phyloP scores from a whole-genome alignment of 2,329 filamentous ascomycete species.

The Ophiostoma montium region DNA sequence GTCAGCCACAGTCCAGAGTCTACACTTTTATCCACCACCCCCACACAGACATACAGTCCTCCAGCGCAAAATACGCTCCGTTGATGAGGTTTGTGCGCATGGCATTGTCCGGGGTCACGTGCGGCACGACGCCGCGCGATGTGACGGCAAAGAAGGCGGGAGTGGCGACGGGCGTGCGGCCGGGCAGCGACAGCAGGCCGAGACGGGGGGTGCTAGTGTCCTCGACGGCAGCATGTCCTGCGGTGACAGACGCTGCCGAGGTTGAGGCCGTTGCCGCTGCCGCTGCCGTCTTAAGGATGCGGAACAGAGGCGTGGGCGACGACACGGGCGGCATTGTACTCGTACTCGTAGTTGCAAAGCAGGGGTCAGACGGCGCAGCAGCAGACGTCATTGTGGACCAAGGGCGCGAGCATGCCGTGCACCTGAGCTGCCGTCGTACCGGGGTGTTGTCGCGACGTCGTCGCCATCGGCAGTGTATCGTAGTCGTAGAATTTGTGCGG shows the following conservation, averaged over 20 bases:
- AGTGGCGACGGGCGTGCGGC: slow-evolving; percentile 56
- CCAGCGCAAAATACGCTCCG: slow-evolving; percentile 68
- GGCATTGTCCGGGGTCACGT: slow-evolving; percentile 77
- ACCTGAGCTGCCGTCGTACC: background rate
- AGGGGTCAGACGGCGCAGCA: background rate
- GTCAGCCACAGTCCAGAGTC: background rate
- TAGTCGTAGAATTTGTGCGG: too few relatives aligned
- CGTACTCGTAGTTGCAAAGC: too few relatives aligned
- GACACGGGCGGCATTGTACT: background rate
- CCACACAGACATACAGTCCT: slow-evolving; percentile 63
- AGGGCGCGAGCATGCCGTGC: background rate
- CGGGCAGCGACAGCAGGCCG: slow-evolving; percentile 49
- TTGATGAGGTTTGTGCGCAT: slow-evolving; percentile 47
- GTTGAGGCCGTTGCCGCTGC: too few relatives aligned
- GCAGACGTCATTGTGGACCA: slow-evolving; percentile 4
- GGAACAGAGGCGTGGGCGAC: slow-evolving; percentile 8
- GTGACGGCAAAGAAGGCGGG: slow-evolving; percentile 70
- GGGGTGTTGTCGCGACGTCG: too few relatives aligned
- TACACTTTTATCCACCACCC: too few relatives aligned
- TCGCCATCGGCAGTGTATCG: too few relatives aligned
- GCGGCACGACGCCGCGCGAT: slow-evolving; percentile 73
- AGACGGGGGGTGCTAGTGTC: slow-evolving; percentile 31
- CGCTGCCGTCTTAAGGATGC: slow-evolving; percentile 8
- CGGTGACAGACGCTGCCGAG: background rate
- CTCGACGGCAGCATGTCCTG: background rate